A percentile compares a stretch with the other conserved stretches of the same genome.
phyloP scores from a whole-genome alignment of 2,329 filamentous ascomycete species.

The Pseudocercospora cruenta region DNA sequence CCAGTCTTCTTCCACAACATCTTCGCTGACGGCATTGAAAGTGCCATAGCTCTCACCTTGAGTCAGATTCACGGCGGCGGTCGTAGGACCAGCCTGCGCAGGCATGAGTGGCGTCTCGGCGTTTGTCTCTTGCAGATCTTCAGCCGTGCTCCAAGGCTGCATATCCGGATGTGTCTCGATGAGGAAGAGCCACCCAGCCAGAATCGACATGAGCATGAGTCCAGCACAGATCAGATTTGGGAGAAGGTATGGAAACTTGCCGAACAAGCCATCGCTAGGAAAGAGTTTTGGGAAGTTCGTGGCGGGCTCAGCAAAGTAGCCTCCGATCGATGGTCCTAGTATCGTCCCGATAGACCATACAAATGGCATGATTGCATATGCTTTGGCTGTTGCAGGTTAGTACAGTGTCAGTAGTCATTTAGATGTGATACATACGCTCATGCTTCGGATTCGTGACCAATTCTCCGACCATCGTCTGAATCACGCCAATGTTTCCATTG shows the following conservation, averaged over 20 bases:
- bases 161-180: slow-evolving; percentile 89
- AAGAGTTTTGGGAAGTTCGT: slow-evolving; percentile 74
- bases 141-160: slow-evolving; percentile 56
- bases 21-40: slow-evolving; percentile 53
- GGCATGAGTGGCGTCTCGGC: slow-evolving; percentile 76
- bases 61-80: slow-evolving; percentile 72
- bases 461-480: slow-evolving; percentile 88
- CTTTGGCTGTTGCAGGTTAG: slow-evolving; percentile 61
- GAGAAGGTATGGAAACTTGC: slow-evolving; percentile 80
- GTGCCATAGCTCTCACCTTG: slow-evolving; percentile 61
- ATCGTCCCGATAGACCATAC: slow-evolving; percentile 92
- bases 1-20: slow-evolving; percentile 58
- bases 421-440: slow-evolving; percentile 67
- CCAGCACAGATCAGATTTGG: slow-evolving; percentile 83
- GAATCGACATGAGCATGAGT: slow-evolving; percentile 76
- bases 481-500: slow-evolving; percentile 81
- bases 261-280: slow-evolving; percentile 69
- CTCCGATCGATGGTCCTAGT: slow-evolving; percentile 84
- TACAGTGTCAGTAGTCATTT: not conserved
- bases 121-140: slow-evolving; percentile 44
- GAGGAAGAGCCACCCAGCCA: slow-evolving; percentile 78
- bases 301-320: slow-evolving; percentile 79
- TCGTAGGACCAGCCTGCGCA: slow-evolving; percentile 66
- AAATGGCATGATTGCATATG: slow-evolving; percentile 91
- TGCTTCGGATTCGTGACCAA: slow-evolving; percentile 81